Conservation (phyloP, 2,329 filamentous ascomycete genomes). For the Onygena corvina region DNA sequence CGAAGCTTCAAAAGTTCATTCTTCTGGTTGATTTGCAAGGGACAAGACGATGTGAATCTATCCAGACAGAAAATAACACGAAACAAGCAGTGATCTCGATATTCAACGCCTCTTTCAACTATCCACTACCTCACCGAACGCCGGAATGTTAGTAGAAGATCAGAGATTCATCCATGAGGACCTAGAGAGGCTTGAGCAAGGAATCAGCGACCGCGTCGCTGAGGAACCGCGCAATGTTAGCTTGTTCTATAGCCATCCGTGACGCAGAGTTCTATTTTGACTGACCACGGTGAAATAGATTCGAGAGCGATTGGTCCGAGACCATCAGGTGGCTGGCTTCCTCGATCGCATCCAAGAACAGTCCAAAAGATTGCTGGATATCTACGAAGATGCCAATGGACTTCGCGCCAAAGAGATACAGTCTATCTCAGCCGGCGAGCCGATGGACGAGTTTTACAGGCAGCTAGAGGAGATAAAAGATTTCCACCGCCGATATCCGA, state of each 20-base stretch:
- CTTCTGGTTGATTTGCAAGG: neutral
- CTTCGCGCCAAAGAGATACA: conserved; percentile 68
- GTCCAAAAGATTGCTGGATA: conserved; percentile 63
- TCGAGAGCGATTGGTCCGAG: conserved; percentile 74
- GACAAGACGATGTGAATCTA: neutral
- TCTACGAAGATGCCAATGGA: conserved; percentile 71
- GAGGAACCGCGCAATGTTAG: conserved; percentile 81
- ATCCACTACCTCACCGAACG: neutral
- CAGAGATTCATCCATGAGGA: conserved; percentile 93
- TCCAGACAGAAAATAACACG: neutral
- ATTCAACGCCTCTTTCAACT: neutral
- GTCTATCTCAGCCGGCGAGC: conserved; percentile 68
- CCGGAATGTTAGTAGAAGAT: conserved; percentile 71
- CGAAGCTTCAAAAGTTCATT: neutral
- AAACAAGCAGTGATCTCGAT: neutral
- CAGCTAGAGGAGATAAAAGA: conserved; percentile 69
- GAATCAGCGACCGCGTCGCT: conserved; percentile 73
- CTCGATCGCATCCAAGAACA: conserved; percentile 79
- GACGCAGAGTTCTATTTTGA: no score
- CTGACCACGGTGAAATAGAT: conserved; percentile 44
- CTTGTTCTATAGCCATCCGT: conserved; percentile 17
- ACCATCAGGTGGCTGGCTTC: conserved; percentile 83
- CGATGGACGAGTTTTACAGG: conserved; percentile 83
- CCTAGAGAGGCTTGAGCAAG: conserved; percentile 88
- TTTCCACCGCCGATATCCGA: conserved; percentile 82